Evolutionary conservation across 176 grass and related monocot species (phyloP), one percentile per base, ranked within the genome.

Genomic region (Musa beccarii): DNA sequence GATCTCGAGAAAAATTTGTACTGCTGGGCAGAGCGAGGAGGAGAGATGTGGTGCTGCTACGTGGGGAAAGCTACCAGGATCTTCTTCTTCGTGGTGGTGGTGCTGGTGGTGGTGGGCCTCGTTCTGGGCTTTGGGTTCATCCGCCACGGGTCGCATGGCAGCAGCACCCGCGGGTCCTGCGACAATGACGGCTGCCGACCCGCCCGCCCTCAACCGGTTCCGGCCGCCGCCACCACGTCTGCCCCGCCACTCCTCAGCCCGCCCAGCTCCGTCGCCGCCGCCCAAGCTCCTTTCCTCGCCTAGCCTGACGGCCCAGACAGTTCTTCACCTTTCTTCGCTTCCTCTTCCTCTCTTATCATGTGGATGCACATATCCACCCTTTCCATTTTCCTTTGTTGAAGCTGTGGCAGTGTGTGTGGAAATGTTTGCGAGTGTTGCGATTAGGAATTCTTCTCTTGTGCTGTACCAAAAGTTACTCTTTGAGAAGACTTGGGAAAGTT

Each of bases 61-160:
- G 89, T 96, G 9, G 92, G 92, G 43, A 96, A 89, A 83, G 92
- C 92, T 43, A 96, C 92, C 77, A 96, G 89, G 83, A 88, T 96
- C 85, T 96, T 96, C 92, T 53, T 96, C 56, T 69, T 63, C 68
- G 72, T 89, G 71, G 68, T 92, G 9, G 81, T 73, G 20, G 53
- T 78, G 62, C 85, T 96, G 80, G 79, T 88, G 59, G 68, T 88
- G 61, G 73, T 80, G 3, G 75, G 83, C 49, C 51, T 96, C 70
- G 69, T 86, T 73, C 77, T 92, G 75, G 87, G 86, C 59, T 89
- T 90, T 0, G 75, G 64, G 50, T n/a, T 78, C 24, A 20, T 78
- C 43, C 52, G 71, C 54, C 55, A 56, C 34, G 68, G 34, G 34
- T 43, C 34, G 34, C 34, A 5, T 43, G 34, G 2, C 55, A 1